phyloP scores from a whole-genome alignment of 2,329 filamentous ascomycete genomes.

The Coniosporium tulheliwenetii region DNA sequence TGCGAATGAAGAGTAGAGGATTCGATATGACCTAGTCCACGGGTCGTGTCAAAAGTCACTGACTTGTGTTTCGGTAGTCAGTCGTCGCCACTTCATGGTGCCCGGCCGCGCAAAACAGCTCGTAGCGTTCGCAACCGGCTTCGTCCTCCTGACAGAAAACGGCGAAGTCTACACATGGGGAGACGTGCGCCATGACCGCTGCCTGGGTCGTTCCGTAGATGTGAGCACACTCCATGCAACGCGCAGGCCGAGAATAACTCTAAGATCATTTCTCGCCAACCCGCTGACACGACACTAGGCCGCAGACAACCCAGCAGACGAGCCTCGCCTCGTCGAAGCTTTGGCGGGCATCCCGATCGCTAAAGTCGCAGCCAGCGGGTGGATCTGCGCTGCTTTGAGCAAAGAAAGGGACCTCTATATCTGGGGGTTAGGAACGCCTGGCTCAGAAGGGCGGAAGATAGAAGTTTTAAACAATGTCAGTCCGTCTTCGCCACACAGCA shows the following conservation, averaged over 20 bases:
- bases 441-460: conserved; percentile 5
- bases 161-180: conserved; percentile 32
- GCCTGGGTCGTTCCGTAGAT: conserved; percentile 35
- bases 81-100: conserved; percentile 8
- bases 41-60: neutral
- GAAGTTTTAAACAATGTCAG: conserved; percentile 1
- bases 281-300: conserved; percentile 4
- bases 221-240: too few species aligned
- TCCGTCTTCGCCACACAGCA: too few species aligned
- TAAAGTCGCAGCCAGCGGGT: conserved; percentile 39
- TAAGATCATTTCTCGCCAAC: too few species aligned
- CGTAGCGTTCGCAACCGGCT: conserved; percentile 20
- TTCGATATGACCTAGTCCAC: neutral
- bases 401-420: conserved; percentile 42
- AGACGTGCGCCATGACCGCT: conserved; percentile 40
- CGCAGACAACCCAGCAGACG: conserved; percentile 26
- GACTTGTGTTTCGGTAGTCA: conserved; percentile 6
- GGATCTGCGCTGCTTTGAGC: conserved; percentile 42
- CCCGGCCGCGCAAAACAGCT: conserved; percentile 13
- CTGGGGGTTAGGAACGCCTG: conserved; percentile 38
- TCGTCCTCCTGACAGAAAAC: conserved; percentile 18
- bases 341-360: conserved; percentile 36
- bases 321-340: conserved; percentile 31
- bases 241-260: too few species aligned
- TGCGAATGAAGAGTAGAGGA: neutral